A percentile compares a stretch with the other conserved stretches of the same genome.
Conservation (phyloP, 805 yeast genomes). For the Scheffersomyces stipitis region DNA sequence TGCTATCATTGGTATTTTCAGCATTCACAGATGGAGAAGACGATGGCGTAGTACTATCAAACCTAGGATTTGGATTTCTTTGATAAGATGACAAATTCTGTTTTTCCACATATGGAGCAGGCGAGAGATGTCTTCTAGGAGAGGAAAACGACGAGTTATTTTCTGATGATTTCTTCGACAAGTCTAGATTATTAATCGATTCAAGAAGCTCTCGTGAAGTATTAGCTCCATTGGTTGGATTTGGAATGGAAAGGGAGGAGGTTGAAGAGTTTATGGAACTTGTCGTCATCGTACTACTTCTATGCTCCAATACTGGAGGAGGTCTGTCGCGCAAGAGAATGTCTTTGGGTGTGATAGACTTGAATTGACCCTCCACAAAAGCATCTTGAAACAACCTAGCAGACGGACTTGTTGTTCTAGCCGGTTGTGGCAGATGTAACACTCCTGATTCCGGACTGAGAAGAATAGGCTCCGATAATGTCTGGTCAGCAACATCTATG, state of each 20-base stretch:
- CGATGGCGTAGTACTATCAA: slow-evolving; percentile 11
- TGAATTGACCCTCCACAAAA: slow-evolving; percentile 13
- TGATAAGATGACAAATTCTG: slow-evolving; percentile 65
- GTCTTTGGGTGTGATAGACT: slow-evolving; percentile 48
- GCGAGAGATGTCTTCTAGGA: slow-evolving; percentile 60
- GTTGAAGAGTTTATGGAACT: slow-evolving; percentile 15
- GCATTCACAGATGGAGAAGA: slow-evolving; percentile 13
- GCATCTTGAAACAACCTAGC: slow-evolving; percentile 16
- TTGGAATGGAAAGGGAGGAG: slow-evolving; percentile 12
- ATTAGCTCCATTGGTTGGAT: slow-evolving; percentile 8
- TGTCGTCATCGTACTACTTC: slow-evolving; percentile 2
- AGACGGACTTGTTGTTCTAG: slow-evolving; percentile 28
- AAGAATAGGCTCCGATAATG: slow-evolving; percentile 4
- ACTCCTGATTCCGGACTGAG: slow-evolving; percentile 1
- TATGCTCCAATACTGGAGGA: slow-evolving; percentile 6
- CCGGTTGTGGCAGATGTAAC: slow-evolving; percentile 36
- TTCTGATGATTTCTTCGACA: slow-evolving; percentile 23
- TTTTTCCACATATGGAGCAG: slow-evolving; percentile 44
- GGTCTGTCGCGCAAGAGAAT: slow-evolving; percentile 16
- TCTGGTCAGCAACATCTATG: slow-evolving; percentile 2
- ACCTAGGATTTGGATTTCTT: slow-evolving; percentile 37
- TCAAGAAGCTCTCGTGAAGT: slow-evolving; percentile 24
- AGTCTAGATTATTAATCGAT: slow-evolving; percentile 27
- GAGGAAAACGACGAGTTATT: slow-evolving; percentile 39
- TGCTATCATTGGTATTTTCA: slow-evolving; percentile 8